These are phyloP conservation scores for Castanospermum australe DNA, from an alignment of 306 rosid genomes.

Conservation along the genomic window DNA sequence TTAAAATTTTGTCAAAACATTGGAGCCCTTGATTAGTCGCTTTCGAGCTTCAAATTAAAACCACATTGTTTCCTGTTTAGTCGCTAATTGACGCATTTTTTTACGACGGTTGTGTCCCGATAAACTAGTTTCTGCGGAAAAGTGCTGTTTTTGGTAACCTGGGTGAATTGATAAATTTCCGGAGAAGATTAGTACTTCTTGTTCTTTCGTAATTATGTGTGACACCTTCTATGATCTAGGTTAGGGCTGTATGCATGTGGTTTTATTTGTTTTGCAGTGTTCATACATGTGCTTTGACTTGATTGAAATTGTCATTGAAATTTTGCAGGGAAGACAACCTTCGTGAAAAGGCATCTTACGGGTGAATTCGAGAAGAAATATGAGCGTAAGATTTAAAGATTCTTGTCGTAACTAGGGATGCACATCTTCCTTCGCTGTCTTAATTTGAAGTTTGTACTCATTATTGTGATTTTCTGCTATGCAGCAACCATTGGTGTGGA, in stretches of 20 bases:
- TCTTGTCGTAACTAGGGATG: no score
- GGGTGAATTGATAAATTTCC: neutral
- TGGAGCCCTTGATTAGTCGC: neutral
- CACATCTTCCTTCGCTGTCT: neutral
- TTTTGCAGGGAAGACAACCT: constrained; percentile 56
- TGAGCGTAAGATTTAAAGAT: constrained; percentile 37
- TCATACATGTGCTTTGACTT: neutral
- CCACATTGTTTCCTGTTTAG: neutral
- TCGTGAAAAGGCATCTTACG: constrained; percentile 57
- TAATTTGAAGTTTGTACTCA: neutral
- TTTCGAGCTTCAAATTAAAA: neutral
- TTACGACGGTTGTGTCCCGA: no score
- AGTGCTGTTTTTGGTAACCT: neutral
- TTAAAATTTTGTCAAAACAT: neutral
- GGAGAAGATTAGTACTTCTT: no score
- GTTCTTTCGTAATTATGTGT: neutral
- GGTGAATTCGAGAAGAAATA: constrained; percentile 61
- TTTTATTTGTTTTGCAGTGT: neutral
- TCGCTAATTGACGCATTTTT: neutral
- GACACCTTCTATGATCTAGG: neutral
- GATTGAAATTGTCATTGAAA: neutral
- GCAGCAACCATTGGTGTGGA: constrained; percentile 62
- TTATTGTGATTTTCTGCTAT: neutral
- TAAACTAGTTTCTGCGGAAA: neutral
- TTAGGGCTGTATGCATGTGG: neutral